Base-by-base conservation (phyloP, 257 asterid genomes). In the Oldenlandia corymbosa region DNA sequence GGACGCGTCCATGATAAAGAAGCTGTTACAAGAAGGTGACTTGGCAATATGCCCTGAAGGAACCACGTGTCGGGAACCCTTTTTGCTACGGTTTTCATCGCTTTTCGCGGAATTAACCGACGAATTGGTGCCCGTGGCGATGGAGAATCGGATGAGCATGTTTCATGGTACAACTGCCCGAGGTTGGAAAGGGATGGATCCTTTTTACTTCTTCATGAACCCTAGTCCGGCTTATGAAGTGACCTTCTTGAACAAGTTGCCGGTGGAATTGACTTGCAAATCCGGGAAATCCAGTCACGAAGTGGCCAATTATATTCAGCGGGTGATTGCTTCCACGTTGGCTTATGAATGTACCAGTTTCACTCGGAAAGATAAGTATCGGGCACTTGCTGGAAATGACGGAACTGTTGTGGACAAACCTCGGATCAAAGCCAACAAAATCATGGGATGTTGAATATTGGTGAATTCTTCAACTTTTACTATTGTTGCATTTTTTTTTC, bases 121-220 rank as follows among this genome's bases (percentile, higher is more conserved):
- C 24, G 76, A 77, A 12, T 64, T 77, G 17, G 78, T 69, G 10
- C 81, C 81, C 1, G 81, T 73, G 30, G 78, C 78, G 0, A 77
- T 73, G 78, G 81, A 55, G 51, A 77, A 77, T 34, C 57, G 75
- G 18, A 77, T 73, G 81, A 77, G 81, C 66, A 77, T 77, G 81
- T 73, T 77, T 34, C 81, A 72, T 1, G 81, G 81, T 5, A 76
- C 81, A 1, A 76, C 81, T 0, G 81, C 81, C 2, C 46, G 81
- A 32, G 81, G 78, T 11, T 73, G 81, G 78, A 77, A 77, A 73
- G 78, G 78, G 61, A 73, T 73, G 76, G 78, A 77, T 31, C 76
- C 78, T 0, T 73, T 77, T 58, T 77, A 65, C 27, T 77, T 69
- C 50, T 73, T 77, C 54, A 77, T 77, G 81, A 77, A 77, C 65